Evolutionary conservation across 192 early-diverging fungal genomes (phyloP), one percentile per base, ranked within the genome.

Genomic region (Backusella tarrabulga): DNA sequence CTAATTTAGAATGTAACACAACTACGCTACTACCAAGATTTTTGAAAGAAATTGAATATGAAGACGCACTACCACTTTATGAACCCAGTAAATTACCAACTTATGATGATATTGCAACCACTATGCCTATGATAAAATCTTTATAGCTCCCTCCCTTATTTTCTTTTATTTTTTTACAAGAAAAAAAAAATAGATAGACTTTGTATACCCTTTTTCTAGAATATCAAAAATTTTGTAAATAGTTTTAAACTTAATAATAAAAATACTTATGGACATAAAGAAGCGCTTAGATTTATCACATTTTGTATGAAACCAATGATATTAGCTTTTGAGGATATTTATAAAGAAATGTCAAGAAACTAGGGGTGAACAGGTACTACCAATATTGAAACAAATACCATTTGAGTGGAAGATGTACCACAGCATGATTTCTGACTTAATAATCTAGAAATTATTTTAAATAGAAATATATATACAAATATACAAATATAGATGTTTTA

Each of bases 41-140:
- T 50, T 29, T 78, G 32, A 71, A 71, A 9, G 54, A 23, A 17
- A n/a, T 73, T 40, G 68, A 78, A 42, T 73, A 78, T 35, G 71
- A 44, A 29, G 71, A 78, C 21, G 36, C 71, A 63, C 50, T 78
- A 14, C 77, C 77, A 32, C 44, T 73, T 3, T 78, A 78, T 63
- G 71, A 72, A 32, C 19, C 52, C n/a, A 73, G 36, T n/a, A 19
- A 70, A 26, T 46, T 78, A 35, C 77, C 77, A 5, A 26, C 23
- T 21, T 78, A 78, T 73, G 71, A 78, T 73, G 71, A 67, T 17
- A 8, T 34, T 11, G 36, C n/a, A 40, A 19, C 68, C 23, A 38
- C n/a, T 38, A 70, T 40, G 68, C n/a, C 68, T 41, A 70, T 63
- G 56, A 29, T 63, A 63, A 9, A 63, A 63, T 29, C 26, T 63